Base-by-base conservation (phyloP, 2,329 filamentous ascomycete genomes). In the Fusarium sarcochroum region DNA sequence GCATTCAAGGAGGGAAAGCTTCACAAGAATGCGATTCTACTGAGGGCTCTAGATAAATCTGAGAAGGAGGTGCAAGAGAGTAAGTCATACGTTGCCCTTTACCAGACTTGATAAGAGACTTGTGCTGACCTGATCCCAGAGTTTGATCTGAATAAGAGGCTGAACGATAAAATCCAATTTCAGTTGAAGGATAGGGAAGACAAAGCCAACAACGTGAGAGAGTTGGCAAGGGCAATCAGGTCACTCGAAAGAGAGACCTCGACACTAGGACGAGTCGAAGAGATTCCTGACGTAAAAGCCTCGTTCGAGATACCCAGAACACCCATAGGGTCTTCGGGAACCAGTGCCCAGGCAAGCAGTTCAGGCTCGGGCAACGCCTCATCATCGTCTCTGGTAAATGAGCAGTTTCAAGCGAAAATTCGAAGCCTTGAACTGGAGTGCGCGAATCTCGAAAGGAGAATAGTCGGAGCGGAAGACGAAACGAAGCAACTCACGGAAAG, bases 11-110 rank as follows among this genome's bases (percentile, higher is more conserved):
- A 11, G 5, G 58, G 38, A 4, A 38, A 48, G 30, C 27, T 58
- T 7, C 17, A 40, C 14, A 18, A 13, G 20, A 23, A 63, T 27
- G 10, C 21, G 8, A 27, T 54, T 11, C 27, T 15, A 4, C 20
- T 34, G 6, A 20, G 17, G 15, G 10, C 20, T 6, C 34, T 54
- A 41, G 35, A 58, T 2, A 34, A 20, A n/a, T 41, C 55, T 7
- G 11, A 21, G 21, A 23, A 32, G 10, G 35, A 27, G 7, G 6
- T 47, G 18, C 21, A 17, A 25, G 45, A 49, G 4, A 38, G 61
- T 64, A 47, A 47, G 61, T 63, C 11, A 30, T 42, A 25, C n/a
- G 4, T 14, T 23, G 8, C 18, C 10, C 9, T 27, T 21, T 15
- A 40, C 15, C 14, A 11, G 34, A 5, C 25, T 6, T 18, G 6